phyloP scores from a whole-genome alignment of 306 rosid genomes.

The Vigna trinervia region DNA sequence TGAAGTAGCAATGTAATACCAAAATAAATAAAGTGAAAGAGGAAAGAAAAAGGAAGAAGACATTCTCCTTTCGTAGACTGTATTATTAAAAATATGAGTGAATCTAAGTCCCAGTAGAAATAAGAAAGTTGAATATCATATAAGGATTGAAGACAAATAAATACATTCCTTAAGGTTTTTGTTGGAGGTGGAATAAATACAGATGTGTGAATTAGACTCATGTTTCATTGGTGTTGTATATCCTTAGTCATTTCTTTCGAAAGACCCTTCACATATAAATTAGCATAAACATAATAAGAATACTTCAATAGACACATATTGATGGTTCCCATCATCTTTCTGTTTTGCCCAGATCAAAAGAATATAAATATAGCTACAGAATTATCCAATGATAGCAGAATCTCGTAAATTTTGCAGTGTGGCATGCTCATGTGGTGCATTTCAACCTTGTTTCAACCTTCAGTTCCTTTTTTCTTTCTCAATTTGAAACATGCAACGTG shows the following conservation, averaged over 20 bases:
- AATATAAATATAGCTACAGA: constrained; percentile 21
- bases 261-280: not conserved
- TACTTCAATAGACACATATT: not conserved
- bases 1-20: not conserved
- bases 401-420: not conserved
- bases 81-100: no score
- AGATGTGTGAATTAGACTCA: no score
- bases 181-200: no score
- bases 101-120: no score
- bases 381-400: not conserved
- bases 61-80: not conserved
- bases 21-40: not conserved
- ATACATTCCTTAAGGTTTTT: no score
- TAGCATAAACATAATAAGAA: not conserved
- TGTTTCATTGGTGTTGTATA: no score
- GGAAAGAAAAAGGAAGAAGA: constrained; percentile 32
- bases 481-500: constrained; percentile 43
- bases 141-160: no score
- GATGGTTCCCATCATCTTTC: constrained; percentile 1
- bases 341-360: not conserved
- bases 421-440: constrained; percentile 12
- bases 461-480: constrained; percentile 48
- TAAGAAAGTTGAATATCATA: no score
- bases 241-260: no score
- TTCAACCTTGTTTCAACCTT: constrained; percentile 43